Evolutionary conservation across 352 stramenopile species (phyloP).

Genomic region (Pythium angustatum): DNA sequence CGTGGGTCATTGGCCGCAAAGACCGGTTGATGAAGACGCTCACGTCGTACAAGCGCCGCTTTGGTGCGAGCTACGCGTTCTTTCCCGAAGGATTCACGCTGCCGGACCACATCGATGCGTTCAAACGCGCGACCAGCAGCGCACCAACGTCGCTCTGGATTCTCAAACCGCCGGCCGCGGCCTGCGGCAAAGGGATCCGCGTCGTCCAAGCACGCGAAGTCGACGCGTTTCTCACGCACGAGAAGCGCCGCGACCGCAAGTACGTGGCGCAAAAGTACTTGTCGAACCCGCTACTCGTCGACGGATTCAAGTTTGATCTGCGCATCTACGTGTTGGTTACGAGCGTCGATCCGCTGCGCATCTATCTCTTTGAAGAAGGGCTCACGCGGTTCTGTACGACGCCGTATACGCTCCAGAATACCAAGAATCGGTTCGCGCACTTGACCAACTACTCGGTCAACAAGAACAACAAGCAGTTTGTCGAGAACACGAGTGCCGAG

Average conservation of each 20-base stretch:
- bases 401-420: constrained; percentile 64
- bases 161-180: constrained; percentile 83
- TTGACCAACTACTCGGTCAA: constrained; percentile 84
- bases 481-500: constrained; percentile 52
- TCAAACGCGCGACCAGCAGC: constrained; percentile 35
- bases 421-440: constrained; percentile 69
- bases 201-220: constrained; percentile 54
- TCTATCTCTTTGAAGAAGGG: constrained; percentile 87
- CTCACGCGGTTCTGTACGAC: constrained; percentile 83
- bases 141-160: constrained; percentile 68
- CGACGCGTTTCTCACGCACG: constrained; percentile 31
- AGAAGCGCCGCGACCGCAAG: constrained; percentile 31
- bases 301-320: constrained; percentile 91
- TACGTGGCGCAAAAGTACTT: constrained; percentile 85
- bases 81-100: constrained; percentile 86
- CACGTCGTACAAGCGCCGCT: constrained; percentile 50
- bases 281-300: constrained; percentile 67
- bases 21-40: constrained; percentile 87
- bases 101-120: constrained; percentile 65
- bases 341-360: constrained; percentile 80
- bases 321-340: constrained; percentile 89
- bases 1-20: constrained; percentile 90
- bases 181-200: constrained; percentile 86
- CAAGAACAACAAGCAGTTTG: constrained; percentile 60
- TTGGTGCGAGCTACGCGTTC: constrained; percentile 69